Evolutionary conservation across 2,329 filamentous ascomycete genomes (phyloP).

Genomic region (Aureobasidium sp.): DNA sequence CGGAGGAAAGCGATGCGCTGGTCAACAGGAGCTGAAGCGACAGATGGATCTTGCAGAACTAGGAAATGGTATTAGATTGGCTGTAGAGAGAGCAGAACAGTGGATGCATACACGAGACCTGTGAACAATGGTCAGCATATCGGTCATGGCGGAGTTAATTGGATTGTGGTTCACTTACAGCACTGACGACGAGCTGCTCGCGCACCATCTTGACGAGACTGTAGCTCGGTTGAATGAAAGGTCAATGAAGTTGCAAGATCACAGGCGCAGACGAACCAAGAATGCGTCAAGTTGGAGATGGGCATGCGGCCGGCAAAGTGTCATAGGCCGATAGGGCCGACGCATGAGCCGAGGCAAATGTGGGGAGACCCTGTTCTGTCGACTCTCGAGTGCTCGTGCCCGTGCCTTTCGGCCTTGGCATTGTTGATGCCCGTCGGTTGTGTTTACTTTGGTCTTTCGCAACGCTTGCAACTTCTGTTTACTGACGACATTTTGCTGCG

Average conservation of each 20-base stretch:
- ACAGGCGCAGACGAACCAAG: not conserved
- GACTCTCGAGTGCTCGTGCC: not conserved
- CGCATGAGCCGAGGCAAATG: slow-evolving; percentile 1
- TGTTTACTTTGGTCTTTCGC: slow-evolving; percentile 1
- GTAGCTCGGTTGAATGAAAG: not conserved
- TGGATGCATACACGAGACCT: slow-evolving; percentile 43
- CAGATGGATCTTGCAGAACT: slow-evolving; percentile 93
- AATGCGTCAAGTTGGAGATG: not conserved
- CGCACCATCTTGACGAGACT: slow-evolving; percentile 63
- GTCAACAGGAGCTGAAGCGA: slow-evolving; percentile 81
- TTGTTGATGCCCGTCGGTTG: not conserved
- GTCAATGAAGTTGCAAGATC: not conserved
- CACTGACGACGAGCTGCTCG: slow-evolving; percentile 84
- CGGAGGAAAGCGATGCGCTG: slow-evolving; percentile 88
- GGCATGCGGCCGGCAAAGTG: not conserved
- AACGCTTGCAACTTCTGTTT: not conserved
- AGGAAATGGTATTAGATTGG: slow-evolving; percentile 9
- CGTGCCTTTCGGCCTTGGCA: slow-evolving; percentile 1
- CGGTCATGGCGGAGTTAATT: not conserved
- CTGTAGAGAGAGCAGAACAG: not conserved
- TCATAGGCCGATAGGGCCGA: not conserved
- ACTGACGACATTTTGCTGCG: slow-evolving; percentile 1
- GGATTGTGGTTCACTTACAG: slow-evolving; percentile 35
- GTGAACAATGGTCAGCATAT: slow-evolving; percentile 24
- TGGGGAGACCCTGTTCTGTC: not conserved